A percentile compares a stretch with the other conserved stretches of the same genome.
Conservation (phyloP, 2,329 filamentous ascomycete genomes). For the Diaporthe longicolla region DNA sequence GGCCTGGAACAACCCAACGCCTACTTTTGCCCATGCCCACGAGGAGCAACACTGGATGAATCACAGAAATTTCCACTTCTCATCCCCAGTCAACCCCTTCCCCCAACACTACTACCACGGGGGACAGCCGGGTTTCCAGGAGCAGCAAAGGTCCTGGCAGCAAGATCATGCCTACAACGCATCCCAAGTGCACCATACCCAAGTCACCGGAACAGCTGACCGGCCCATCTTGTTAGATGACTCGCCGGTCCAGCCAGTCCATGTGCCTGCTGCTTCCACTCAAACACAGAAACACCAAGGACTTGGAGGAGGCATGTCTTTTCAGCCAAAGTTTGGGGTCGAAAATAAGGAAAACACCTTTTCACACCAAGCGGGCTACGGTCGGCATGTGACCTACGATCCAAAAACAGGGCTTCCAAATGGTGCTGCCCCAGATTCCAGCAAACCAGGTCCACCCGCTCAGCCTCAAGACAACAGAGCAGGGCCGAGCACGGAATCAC, state of each 20-base stretch:
- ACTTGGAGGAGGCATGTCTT: not conserved
- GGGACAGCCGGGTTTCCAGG: not conserved
- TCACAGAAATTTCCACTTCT: not conserved
- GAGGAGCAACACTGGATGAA: not conserved
- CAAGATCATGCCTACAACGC: not conserved
- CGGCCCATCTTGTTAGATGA: constrained; percentile 27
- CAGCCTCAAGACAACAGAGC: not conserved
- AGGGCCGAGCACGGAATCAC: not conserved
- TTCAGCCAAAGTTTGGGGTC: no score
- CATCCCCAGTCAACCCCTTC: not conserved
- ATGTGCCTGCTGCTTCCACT: not conserved
- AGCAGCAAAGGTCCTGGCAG: not conserved
- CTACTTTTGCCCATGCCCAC: not conserved
- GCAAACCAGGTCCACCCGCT: not conserved
- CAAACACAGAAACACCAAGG: not conserved
- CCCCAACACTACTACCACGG: not conserved
- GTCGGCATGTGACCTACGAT: not conserved
- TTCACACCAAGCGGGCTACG: not conserved
- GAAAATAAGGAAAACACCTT: not conserved
- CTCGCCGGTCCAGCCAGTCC: not conserved
- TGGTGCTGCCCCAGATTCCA: not conserved
- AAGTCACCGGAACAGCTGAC: constrained; percentile 3
- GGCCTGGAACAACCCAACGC: not conserved
- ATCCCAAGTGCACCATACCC: constrained; percentile 2
- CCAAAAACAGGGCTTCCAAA: not conserved